Conservation (phyloP, 2,329 filamentous ascomycete genomes). For the Neurospora sp. region DNA sequence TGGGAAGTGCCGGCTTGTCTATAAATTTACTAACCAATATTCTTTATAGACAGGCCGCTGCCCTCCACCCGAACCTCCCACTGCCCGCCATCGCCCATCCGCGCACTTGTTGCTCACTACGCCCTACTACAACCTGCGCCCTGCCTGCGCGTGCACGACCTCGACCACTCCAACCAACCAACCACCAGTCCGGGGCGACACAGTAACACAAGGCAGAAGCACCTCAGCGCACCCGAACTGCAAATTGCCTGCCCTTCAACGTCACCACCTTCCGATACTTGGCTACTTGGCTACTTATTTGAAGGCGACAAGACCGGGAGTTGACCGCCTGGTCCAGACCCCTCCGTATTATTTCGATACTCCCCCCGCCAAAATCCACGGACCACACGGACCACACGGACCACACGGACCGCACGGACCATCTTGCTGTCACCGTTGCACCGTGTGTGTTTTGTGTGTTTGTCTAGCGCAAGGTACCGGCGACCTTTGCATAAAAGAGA, state of each 20-base stretch:
- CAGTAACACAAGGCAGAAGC: neutral
- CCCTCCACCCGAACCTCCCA: conserved; percentile 19
- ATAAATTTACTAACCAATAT: conserved; percentile 21
- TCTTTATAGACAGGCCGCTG: conserved; percentile 19
- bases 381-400: neutral
- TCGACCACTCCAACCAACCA: neutral
- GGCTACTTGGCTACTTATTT: neutral
- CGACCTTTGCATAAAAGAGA: neutral
- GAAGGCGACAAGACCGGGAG: neutral
- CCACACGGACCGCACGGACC: neutral
- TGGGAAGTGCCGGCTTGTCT: conserved; percentile 18
- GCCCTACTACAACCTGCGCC: conserved; percentile 13
- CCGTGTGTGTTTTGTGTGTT: neutral
- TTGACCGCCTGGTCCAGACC: neutral
- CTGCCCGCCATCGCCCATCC: conserved; percentile 5
- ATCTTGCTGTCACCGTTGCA: neutral
- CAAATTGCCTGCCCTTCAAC: neutral
- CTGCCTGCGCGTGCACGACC: neutral
- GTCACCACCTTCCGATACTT: neutral
- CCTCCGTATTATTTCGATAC: neutral
- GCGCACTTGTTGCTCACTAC: conserved; percentile 12
- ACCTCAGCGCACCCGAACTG: neutral
- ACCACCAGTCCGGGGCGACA: neutral
- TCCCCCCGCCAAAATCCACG: neutral
- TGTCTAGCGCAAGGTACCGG: neutral